Percentiles rank a stretch among this genome's conserved stretches.
Conservation (phyloP, 331 rosid species). For the Quercus lobata region DNA sequence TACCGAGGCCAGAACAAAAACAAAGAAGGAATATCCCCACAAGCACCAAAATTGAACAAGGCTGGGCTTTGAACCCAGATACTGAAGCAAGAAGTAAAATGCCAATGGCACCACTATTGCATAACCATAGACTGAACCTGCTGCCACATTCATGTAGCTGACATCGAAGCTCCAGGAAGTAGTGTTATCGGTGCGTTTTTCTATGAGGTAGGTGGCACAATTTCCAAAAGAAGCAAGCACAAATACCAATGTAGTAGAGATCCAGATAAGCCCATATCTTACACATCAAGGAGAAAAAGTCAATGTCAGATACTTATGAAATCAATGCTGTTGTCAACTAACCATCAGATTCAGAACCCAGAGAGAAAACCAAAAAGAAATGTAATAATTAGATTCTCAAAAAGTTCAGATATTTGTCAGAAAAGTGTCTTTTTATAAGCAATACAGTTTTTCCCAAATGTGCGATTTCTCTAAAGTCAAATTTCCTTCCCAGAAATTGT, state of each 20-base stretch:
- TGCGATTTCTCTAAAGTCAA: not conserved
- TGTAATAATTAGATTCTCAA: not conserved
- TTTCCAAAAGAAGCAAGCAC: slow-evolving; percentile 89
- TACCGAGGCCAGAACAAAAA: slow-evolving; percentile 79
- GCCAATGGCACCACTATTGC: slow-evolving; percentile 80
- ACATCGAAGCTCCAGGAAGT: slow-evolving; percentile 85
- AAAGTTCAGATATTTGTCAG: not conserved
- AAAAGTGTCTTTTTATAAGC: not conserved
- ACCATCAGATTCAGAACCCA: not conserved
- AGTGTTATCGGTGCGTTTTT: slow-evolving; percentile 42
- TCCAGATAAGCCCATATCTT: slow-evolving; percentile 94
- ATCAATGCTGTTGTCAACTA: not conserved
- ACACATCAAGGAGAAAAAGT: slow-evolving; percentile 13
- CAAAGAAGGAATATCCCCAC: slow-evolving; percentile 98
- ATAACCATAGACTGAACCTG: slow-evolving; percentile 79
- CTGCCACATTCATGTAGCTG: slow-evolving; percentile 75
- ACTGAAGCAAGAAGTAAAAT: slow-evolving; percentile 79
- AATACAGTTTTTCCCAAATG: not conserved
- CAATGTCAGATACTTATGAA: slow-evolving; percentile 13
- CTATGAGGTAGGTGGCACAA: slow-evolving; percentile 84
- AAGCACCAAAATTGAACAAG: slow-evolving; percentile 88
- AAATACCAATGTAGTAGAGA: slow-evolving; percentile 88
- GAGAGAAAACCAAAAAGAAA: not conserved
- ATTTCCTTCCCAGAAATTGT: not conserved
- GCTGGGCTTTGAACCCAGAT: slow-evolving; percentile 75